Evolutionary conservation across 345 rosid genomes (phyloP).

Genomic region (Murraya koenigii): DNA sequence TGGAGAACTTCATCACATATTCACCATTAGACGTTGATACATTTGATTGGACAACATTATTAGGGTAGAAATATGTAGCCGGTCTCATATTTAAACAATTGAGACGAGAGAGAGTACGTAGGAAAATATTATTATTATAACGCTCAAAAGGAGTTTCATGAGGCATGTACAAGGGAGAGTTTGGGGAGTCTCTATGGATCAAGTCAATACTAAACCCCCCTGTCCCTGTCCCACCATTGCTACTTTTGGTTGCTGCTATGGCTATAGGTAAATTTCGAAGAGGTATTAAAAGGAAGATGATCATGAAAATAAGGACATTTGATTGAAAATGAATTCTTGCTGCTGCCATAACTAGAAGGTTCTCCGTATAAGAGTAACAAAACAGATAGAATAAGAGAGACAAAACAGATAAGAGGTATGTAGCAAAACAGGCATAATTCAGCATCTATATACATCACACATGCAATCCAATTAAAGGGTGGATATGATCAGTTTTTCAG

Average conservation of each 20-base stretch:
- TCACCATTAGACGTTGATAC: slow-evolving; percentile 1
- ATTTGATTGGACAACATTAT: neutral
- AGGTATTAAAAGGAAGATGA: neutral
- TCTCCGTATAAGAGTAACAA: no score
- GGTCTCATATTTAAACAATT: neutral
- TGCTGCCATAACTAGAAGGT: neutral
- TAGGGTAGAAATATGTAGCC: neutral
- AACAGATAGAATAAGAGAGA: no score
- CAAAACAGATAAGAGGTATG: no score
- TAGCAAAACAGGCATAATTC: no score
- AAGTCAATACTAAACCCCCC: slow-evolving; percentile 19
- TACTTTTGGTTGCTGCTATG: neutral
- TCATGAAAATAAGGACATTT: no score
- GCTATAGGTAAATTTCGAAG: neutral
- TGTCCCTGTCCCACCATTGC: neutral
- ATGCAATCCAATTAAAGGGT: no score
- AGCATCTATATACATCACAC: no score
- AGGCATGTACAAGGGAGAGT: slow-evolving; percentile 25
- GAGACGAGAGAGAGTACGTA: slow-evolving; percentile 4
- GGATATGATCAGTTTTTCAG: no score
- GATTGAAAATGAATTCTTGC: neutral
- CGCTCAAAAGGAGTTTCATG: slow-evolving; percentile 13
- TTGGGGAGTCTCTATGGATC: slow-evolving; percentile 33
- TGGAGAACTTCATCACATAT: slow-evolving; percentile 31
- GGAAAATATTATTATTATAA: slow-evolving; percentile 2